Base-by-base conservation (phyloP, 345 rosid genomes). In the Pistacia integerrima region DNA sequence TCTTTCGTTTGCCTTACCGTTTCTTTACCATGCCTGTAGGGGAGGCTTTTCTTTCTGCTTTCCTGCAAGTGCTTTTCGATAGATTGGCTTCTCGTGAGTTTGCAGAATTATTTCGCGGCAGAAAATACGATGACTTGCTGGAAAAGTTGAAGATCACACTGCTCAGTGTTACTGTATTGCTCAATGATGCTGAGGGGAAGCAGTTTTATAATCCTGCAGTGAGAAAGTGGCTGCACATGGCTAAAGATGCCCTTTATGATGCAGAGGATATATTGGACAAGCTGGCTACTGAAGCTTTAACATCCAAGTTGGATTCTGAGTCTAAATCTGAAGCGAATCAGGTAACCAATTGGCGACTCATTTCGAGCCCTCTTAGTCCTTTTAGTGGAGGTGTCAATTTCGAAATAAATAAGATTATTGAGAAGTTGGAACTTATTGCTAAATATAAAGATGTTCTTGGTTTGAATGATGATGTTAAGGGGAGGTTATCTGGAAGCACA, bases 181-280 rank as follows among this genome's bases (percentile, higher is more conserved):
- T 83, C 3, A n/a, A 60, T 30, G 81, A 83, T 14, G 80, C 82
- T 1, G 79, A 83, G 44, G 70, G 61, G 58, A 36, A 48, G 33
- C 77, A 83, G 13, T 20, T 20, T 8, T 14, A 36, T 35, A 61
- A 36, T 8, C 16, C 76, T 16, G 22, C 44, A 1, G 69, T 75
- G 11, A 16, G 57, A 22, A 11, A 58, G 0, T 83, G 82, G 86
- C 67, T 80, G 57, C 14, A 35, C 22, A 62, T 38, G 54, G 77
- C 79, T 17, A 72, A 13, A 72, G 75, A 67, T 4, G 69, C 66
- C 0, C 8, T 66, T 10, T 80, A 75, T 36, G 81, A 76, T 25
- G 78, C 68, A 5, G 78, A 79, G 30, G 83, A 82, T 61, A 61
- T 76, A 51, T n/a, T 82, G 4, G 78, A 76, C 20, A 67, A 76